Conservation (phyloP, 257 asterid genomes). For the Capsicum pubescens region DNA sequence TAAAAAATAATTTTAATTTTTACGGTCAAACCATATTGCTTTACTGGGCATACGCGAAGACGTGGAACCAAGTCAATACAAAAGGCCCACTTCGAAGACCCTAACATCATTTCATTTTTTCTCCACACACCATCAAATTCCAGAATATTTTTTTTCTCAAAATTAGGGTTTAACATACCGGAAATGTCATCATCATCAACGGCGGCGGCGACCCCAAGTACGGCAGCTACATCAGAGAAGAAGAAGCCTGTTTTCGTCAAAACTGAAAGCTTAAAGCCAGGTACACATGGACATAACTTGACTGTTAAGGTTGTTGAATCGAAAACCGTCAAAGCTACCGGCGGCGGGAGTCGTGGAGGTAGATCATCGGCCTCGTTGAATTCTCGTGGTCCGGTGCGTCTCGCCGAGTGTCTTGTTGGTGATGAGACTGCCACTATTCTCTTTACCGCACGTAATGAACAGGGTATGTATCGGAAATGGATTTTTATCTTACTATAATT, state of each 20-base stretch:
- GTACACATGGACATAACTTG: constrained; percentile 51
- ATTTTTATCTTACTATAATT: neutral
- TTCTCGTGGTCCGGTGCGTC: constrained; percentile 38
- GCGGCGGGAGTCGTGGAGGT: constrained; percentile 29
- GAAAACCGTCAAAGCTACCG: constrained; percentile 34
- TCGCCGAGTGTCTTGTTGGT: constrained; percentile 51
- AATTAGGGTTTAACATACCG: constrained; percentile 37
- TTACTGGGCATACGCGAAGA: neutral
- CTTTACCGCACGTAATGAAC: constrained; percentile 53
- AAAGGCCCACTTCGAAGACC: constrained; percentile 17
- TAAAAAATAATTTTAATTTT: too few relatives aligned
- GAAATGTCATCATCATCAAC: constrained; percentile 45
- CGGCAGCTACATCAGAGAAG: constrained; percentile 34
- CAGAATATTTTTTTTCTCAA: neutral
- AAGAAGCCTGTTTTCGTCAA: constrained; percentile 54
- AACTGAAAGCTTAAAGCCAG: constrained; percentile 48
- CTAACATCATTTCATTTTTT: neutral
- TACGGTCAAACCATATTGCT: neutral
- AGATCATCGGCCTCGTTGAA: constrained; percentile 37
- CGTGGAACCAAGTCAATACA: constrained; percentile 8
- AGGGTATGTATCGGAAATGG: constrained; percentile 28
- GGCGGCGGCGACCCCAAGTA: constrained; percentile 25
- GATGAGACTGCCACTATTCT: constrained; percentile 48
- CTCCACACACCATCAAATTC: neutral
- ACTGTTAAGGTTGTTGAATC: constrained; percentile 48